Conservation (phyloP, 768 basidiomycete species). For the Peribolospora kevripleyi region DNA sequence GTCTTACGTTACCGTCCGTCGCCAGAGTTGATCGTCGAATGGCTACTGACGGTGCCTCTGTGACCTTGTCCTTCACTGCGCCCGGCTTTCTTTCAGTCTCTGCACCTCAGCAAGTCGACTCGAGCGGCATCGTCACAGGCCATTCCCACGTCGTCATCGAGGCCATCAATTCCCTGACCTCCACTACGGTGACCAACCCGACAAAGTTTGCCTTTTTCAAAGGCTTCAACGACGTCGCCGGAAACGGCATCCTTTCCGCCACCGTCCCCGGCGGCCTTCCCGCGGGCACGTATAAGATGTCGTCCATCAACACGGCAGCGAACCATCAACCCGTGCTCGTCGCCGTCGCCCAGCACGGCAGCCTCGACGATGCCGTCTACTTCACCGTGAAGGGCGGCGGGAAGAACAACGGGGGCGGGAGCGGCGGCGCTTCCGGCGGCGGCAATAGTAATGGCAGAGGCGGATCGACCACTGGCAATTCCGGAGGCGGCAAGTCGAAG, state of each 20-base stretch:
- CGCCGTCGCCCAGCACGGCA: conserved; percentile 36
- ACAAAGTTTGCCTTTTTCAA: conserved; percentile 36
- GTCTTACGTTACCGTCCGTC: not conserved
- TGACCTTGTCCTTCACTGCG: no score
- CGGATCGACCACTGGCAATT: not conserved
- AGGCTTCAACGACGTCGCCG: conserved; percentile 21
- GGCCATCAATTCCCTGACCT: conserved; percentile 22
- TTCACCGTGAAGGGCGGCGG: not conserved
- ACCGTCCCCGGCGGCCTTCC: conserved; percentile 33
- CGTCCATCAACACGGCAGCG: conserved; percentile 27
- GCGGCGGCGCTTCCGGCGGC: not conserved
- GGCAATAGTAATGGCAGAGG: not conserved
- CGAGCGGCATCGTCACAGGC: conserved; percentile 25
- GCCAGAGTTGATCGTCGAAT: no score
- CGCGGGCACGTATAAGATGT: conserved; percentile 33
- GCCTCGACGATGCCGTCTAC: conserved; percentile 36
- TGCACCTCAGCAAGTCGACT: conserved; percentile 34
- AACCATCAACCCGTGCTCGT: conserved; percentile 29
- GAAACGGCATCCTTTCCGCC: conserved; percentile 29
- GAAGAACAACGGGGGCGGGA: not conserved
- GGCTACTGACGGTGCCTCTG: no score
- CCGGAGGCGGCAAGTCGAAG: no score
- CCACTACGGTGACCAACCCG: conserved; percentile 29
- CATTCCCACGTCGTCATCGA: conserved; percentile 39
- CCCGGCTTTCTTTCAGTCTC: conserved; percentile 2